Evolutionary conservation across 1,139 yeast genomes (phyloP).

Genomic region (Chernovozyma sophiae-reginae): DNA sequence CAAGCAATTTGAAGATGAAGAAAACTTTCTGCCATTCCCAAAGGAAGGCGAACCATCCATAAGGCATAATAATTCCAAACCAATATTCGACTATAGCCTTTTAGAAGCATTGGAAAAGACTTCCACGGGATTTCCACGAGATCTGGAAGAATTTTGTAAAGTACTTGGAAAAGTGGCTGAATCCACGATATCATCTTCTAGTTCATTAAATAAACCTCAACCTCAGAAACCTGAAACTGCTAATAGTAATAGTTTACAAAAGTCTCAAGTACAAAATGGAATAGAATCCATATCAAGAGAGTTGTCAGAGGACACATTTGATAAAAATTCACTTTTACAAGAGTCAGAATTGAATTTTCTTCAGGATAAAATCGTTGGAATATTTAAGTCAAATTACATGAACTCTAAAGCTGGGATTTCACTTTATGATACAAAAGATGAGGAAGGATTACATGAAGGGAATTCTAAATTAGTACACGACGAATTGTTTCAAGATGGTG

Average conservation of each 20-base stretch:
- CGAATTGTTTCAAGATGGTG: slow-evolving; percentile 10
- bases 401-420: slow-evolving; percentile 27
- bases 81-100: slow-evolving; percentile 28
- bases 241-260: too few relatives aligned
- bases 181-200: background rate
- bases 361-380: slow-evolving; percentile 24
- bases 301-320: background rate
- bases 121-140: slow-evolving; percentile 14
- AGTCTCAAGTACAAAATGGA: background rate
- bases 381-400: slow-evolving; percentile 5
- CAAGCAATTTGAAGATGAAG: slow-evolving; percentile 24
- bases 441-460: slow-evolving; percentile 36
- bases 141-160: slow-evolving; percentile 10
- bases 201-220: background rate
- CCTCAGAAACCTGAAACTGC: background rate
- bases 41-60: slow-evolving; percentile 14
- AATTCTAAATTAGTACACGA: slow-evolving; percentile 20
- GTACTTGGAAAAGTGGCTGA: slow-evolving; percentile 1
- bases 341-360: slow-evolving; percentile 32
- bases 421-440: slow-evolving; percentile 39
- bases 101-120: slow-evolving; percentile 31
- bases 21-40: slow-evolving; percentile 30
- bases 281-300: background rate
- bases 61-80: slow-evolving; percentile 12
- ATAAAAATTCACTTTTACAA: slow-evolving; percentile 18